Conservation (phyloP, 768 basidiomycete species). For the Calocybe gangraenosa region DNA sequence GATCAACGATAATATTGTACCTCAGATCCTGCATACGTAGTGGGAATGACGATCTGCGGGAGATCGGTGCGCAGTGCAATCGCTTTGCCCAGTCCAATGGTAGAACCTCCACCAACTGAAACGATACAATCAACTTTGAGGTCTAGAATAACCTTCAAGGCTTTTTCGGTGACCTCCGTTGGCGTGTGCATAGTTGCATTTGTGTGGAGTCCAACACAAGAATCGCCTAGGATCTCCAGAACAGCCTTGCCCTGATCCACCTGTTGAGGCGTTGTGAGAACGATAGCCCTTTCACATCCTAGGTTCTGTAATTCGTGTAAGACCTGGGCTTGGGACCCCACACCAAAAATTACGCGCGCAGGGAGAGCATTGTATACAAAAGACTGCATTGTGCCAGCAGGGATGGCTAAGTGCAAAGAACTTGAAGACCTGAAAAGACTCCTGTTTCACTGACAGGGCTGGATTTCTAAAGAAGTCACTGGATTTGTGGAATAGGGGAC, state of each 20-base stretch:
- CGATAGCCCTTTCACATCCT: constrained; percentile 27
- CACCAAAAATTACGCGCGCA: constrained; percentile 33
- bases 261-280: constrained; percentile 31
- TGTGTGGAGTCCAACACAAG: constrained; percentile 29
- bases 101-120: constrained; percentile 33
- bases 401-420: too few relatives aligned
- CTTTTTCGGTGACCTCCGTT: constrained; percentile 30
- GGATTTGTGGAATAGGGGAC: too few relatives aligned
- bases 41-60: constrained; percentile 36
- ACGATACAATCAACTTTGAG: constrained; percentile 31
- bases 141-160: constrained; percentile 19
- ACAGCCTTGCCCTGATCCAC: constrained; percentile 22
- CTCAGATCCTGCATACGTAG: constrained; percentile 36
- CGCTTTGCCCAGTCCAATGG: constrained; percentile 36
- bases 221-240: constrained; percentile 13
- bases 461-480: too few relatives aligned
- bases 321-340: constrained; percentile 27
- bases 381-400: constrained; percentile 21
- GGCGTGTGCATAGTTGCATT: constrained; percentile 41
- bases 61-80: constrained; percentile 34
- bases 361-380: constrained; percentile 35
- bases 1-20: constrained; percentile 9
- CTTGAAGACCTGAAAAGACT: too few relatives aligned
- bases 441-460: too few relatives aligned
- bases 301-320: constrained; percentile 25